Evolutionary conservation across 306 rosid genomes (phyloP).

Genomic region (Dalbergia oliveri): DNA sequence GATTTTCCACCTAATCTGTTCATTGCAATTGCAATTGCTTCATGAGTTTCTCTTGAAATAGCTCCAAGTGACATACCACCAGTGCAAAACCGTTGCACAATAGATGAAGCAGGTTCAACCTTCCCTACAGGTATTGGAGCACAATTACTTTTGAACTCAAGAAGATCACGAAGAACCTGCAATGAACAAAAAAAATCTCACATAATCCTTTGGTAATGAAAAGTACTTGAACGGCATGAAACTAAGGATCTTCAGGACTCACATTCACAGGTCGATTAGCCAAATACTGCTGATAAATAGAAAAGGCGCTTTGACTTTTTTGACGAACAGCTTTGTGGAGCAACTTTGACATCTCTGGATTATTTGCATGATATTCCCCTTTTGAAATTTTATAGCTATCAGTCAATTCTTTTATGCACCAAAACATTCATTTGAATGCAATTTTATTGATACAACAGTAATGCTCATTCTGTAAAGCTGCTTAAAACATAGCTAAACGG

Average conservation of each 20-base stretch:
- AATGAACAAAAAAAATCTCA: constrained; percentile 37
- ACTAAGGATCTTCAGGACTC: constrained; percentile 50
- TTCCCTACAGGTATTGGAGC: constrained; percentile 93
- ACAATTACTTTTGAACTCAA: constrained; percentile 91
- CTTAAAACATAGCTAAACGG: constrained; percentile 13
- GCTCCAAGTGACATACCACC: constrained; percentile 99
- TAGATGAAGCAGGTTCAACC: constrained; percentile 94
- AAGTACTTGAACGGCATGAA: constrained; percentile 18
- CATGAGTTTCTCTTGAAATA: constrained; percentile 98
- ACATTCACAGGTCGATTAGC: constrained; percentile 98
- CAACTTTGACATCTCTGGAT: constrained; percentile 99
- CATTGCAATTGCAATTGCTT: constrained; percentile 99
- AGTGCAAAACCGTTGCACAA: constrained; percentile 95
- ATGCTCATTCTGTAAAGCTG: constrained; percentile 20
- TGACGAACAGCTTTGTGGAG: constrained; percentile 99
- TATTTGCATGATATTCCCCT: constrained; percentile 99
- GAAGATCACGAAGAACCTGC: constrained; percentile 98
- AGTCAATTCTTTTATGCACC: constrained; percentile 26
- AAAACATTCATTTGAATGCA: constrained; percentile 1
- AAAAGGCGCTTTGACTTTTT: constrained; percentile 88
- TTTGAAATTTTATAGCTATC: constrained; percentile 38
- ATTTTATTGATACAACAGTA: constrained; percentile 22
- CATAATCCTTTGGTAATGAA: constrained; percentile 20
- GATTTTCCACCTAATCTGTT: constrained; percentile 98
- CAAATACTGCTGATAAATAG: constrained; percentile 98